Evolutionary conservation across 768 basidiomycete genomes (phyloP).

Genomic region (Lyophyllum decastes): DNA sequence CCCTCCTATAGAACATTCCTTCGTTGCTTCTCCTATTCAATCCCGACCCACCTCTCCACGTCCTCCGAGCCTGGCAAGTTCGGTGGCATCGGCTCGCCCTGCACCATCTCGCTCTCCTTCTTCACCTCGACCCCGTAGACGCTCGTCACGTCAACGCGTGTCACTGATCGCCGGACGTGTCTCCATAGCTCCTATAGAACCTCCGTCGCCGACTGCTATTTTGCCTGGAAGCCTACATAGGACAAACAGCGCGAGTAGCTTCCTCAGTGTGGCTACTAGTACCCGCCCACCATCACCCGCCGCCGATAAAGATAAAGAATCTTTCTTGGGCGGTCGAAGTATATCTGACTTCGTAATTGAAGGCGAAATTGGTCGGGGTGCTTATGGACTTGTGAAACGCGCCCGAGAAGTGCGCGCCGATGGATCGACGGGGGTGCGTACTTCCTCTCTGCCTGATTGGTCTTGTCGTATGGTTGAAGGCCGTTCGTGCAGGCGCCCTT

Average conservation of each 20-base stretch:
- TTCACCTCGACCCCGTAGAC: conserved; percentile 64
- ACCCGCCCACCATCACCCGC: conserved; percentile 67
- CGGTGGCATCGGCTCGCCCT: conserved; percentile 26
- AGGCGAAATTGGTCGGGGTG: conserved; percentile 88
- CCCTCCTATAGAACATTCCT: conserved; percentile 24
- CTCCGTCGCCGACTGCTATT: conserved; percentile 63
- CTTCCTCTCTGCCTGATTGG: conserved; percentile 10
- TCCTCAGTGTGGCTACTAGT: conserved; percentile 59
- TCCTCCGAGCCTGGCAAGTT: conserved; percentile 19
- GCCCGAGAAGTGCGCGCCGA: conserved; percentile 76
- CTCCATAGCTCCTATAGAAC: conserved; percentile 74
- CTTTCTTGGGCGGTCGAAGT: conserved; percentile 62
- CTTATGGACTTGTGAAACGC: conserved; percentile 93
- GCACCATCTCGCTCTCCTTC: conserved; percentile 50
- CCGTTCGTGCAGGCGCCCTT: conserved; percentile 65
- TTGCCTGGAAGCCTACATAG: conserved; percentile 67
- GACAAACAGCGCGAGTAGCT: conserved; percentile 61
- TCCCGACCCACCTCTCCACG: conserved; percentile 35
- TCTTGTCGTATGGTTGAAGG: conserved; percentile 19
- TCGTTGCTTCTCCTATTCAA: conserved; percentile 35
- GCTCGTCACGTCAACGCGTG: conserved; percentile 84
- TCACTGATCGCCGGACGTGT: conserved; percentile 84
- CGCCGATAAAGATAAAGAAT: conserved; percentile 40
- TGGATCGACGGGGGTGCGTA: conserved; percentile 82
- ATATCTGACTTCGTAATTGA: conserved; percentile 88